Conservation (phyloP, 2,329 filamentous ascomycete species). For the Aspergillus phoenicis region DNA sequence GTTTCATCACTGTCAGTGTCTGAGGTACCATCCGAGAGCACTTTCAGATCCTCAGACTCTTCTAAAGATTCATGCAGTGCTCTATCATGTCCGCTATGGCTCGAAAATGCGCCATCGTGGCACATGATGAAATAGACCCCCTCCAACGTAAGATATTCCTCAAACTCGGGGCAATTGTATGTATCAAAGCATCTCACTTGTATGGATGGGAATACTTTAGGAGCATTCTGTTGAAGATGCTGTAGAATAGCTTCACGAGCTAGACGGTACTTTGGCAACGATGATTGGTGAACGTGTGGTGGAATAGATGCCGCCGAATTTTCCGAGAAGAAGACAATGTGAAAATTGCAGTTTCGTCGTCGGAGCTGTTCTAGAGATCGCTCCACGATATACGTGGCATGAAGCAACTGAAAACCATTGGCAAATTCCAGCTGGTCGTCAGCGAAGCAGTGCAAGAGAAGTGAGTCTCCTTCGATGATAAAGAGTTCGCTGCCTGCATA, state of each 20-base stretch:
- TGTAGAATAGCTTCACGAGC: constrained; percentile 65
- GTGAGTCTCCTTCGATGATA: constrained; percentile 70
- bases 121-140: constrained; percentile 69
- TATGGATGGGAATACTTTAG: constrained; percentile 41
- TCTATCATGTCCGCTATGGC: background rate
- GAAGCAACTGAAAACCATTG: constrained; percentile 69
- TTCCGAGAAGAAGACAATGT: constrained; percentile 68
- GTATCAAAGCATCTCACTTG: constrained; percentile 18
- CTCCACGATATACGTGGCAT: constrained; percentile 71
- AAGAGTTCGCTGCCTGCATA: constrained; percentile 75
- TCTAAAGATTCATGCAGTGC: background rate
- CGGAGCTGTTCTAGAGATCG: constrained; percentile 63
- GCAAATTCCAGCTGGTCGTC: constrained; percentile 65
- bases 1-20: background rate
- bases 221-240: constrained; percentile 59
- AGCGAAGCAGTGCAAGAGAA: constrained; percentile 67
- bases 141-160: constrained; percentile 55
- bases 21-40: constrained; percentile 4
- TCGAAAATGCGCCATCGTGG: constrained; percentile 58
- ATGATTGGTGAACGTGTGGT: constrained; percentile 31
- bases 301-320: constrained; percentile 59
- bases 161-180: constrained; percentile 52
- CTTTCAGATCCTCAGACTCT: background rate
- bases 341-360: constrained; percentile 68
- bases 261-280: constrained; percentile 59